Conservation (phyloP, 2,329 filamentous ascomycete genomes). For the Neoscytalidium dimidiatum region DNA sequence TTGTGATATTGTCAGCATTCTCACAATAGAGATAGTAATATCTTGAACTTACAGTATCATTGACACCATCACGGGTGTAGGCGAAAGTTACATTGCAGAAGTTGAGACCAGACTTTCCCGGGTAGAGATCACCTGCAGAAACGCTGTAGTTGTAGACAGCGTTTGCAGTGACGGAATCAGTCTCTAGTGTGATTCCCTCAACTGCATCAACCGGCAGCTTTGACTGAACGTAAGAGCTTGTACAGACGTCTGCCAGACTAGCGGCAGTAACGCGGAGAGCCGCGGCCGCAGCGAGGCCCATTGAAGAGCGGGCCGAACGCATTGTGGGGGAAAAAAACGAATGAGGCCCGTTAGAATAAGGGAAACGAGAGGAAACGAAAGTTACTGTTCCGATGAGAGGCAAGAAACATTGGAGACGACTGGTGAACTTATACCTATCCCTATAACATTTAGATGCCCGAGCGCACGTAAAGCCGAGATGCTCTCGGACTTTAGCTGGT, state of each 20-base stretch:
- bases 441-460: not conserved
- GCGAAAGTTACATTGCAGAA: slow-evolving; percentile 52
- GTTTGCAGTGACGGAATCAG: slow-evolving; percentile 28
- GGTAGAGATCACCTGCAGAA: slow-evolving; percentile 20
- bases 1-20: not conserved
- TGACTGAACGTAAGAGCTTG: slow-evolving; percentile 24
- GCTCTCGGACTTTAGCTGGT: not conserved
- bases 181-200: slow-evolving; percentile 22
- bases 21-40: not conserved
- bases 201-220: slow-evolving; percentile 24
- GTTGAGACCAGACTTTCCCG: slow-evolving; percentile 32
- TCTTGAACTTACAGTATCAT: not conserved
- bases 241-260: slow-evolving; percentile 22
- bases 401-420: not conserved
- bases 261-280: not conserved
- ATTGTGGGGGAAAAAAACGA: not conserved
- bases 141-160: slow-evolving; percentile 38
- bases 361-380: slow-evolving; percentile 1
- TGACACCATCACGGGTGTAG: slow-evolving; percentile 45
- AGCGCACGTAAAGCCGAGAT: not conserved
- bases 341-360: not conserved
- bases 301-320: not conserved
- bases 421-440: not conserved
- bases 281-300: not conserved
- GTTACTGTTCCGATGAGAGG: not conserved